Evolutionary conservation across 345 rosid species (phyloP).

Genomic region (Moricandia arvensis): DNA sequence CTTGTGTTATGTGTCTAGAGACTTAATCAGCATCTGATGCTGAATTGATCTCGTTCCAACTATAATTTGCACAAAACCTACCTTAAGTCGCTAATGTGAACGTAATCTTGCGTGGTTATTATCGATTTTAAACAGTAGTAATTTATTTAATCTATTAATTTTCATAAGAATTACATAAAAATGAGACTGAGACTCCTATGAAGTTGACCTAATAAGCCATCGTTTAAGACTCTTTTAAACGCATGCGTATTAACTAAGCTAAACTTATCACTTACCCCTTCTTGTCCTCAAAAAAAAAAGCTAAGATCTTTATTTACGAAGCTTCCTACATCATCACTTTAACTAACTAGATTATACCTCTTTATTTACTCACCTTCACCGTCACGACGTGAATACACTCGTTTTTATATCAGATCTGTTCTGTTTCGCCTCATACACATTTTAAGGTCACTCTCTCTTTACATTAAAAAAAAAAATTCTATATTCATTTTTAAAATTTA

Average conservation of each 20-base stretch:
- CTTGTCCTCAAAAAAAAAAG: conserved; percentile 36
- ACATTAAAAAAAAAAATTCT: not conserved
- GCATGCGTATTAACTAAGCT: conserved; percentile 51
- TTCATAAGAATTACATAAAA: not conserved
- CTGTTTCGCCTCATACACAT: conserved; percentile 6
- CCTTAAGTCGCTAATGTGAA: not conserved
- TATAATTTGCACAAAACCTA: not conserved
- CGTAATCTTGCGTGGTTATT: not conserved
- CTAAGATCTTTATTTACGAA: conserved; percentile 48
- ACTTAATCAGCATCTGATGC: conserved; percentile 30
- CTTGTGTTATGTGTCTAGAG: not conserved
- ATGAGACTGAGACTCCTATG: not conserved
- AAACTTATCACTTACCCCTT: conserved; percentile 19
- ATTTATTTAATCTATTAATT: too few species aligned
- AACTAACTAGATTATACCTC: not conserved
- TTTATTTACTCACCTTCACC: conserved; percentile 29
- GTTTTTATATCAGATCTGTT: conserved; percentile 39
- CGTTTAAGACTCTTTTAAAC: conserved; percentile 37
- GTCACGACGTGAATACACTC: not conserved
- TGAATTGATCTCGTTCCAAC: conserved; percentile 26
- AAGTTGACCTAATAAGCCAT: conserved; percentile 32
- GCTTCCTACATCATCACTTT: conserved; percentile 26
- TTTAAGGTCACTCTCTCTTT: conserved; percentile 12
- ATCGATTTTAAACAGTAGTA: not conserved
- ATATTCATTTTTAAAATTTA: not conserved